These are phyloP conservation scores for Scenedesmus sp. DNA, from an alignment of 163 green algal species.

Conservation along the genomic window DNA sequence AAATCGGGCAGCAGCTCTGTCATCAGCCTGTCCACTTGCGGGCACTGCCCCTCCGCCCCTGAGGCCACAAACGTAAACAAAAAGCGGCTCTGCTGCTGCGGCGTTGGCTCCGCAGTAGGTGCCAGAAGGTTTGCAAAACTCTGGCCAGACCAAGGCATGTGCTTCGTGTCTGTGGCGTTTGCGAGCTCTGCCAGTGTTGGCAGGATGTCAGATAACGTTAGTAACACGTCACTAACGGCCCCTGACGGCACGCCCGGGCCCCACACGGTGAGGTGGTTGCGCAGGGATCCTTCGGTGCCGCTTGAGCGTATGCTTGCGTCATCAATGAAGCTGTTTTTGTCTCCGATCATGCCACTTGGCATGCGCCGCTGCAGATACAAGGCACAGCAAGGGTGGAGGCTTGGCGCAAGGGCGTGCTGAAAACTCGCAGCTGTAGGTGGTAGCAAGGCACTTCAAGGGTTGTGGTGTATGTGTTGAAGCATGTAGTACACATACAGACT, in stretches of 20 bases:
- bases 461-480: no score
- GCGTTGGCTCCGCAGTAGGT: background rate
- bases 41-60: background rate
- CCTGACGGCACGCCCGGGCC: background rate
- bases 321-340: background rate
- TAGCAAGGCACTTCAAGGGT: no score
- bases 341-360: slow-evolving; percentile 1
- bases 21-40: background rate
- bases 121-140: background rate
- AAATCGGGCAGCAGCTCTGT: background rate
- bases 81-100: background rate
- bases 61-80: background rate
- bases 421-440: no score
- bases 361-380: background rate
- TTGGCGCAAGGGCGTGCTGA: no score
- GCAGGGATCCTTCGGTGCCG: slow-evolving; percentile 8
- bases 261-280: slow-evolving; percentile 15
- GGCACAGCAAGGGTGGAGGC: background rate
- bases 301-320: background rate
- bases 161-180: background rate
- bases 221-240: background rate
- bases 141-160: background rate
- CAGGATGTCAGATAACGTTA: background rate
- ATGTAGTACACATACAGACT: no score
- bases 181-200: slow-evolving; percentile 5